Base-by-base conservation (phyloP, 768 basidiomycete genomes). In the Hydnomerulius pinastri region DNA sequence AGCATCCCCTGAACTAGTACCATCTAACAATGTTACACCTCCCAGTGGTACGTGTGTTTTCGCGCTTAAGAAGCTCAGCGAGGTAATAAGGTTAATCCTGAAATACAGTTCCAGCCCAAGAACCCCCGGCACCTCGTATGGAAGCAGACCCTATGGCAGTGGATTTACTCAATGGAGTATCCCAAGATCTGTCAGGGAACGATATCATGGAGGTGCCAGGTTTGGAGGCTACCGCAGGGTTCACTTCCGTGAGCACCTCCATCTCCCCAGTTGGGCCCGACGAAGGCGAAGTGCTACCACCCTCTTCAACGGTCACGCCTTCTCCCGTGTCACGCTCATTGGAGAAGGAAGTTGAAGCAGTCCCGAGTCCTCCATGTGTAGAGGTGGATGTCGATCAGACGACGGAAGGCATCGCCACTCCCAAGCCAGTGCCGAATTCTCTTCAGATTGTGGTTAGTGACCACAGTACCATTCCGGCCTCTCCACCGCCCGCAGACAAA, bases 361-460 rank as follows among this genome's bases (percentile, higher is more conserved):
- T 39, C 25, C 37, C 65, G 43, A 42, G 46, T 38, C 36, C 47
- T 41, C 33, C 29, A 41, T 55, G 46, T 27, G 28, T 50, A 5
- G 29, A 47, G 42, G 43, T 47, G 20, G 46, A 49, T 37, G 17
- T 58, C 32, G 43, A 53, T 36, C 53, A 29, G 37, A 47, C 18
- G 44, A 51, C 57, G 21, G 36, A 32, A 46, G 55, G 39, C 23
- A 13, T 48, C 23, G 21, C 28, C 20, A 25, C 50, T 44, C 42
- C 57, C 40, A 46, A 56, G 15, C 49, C 51, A 39, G 48, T 25
- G 30, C 9, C 43, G 29, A 50, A 39, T 43, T 55, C 62, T n/a
- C 50, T 58, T 18, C 63, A 44, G 54, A 60, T 68, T 18, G 66
- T 68, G 49, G 62, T 65, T 50, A 61, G 61, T 56, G 63, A 67